Evolutionary conservation across 139 green algal genomes (phyloP).

Genomic region (Edaphochlamys debaryana): DNA sequence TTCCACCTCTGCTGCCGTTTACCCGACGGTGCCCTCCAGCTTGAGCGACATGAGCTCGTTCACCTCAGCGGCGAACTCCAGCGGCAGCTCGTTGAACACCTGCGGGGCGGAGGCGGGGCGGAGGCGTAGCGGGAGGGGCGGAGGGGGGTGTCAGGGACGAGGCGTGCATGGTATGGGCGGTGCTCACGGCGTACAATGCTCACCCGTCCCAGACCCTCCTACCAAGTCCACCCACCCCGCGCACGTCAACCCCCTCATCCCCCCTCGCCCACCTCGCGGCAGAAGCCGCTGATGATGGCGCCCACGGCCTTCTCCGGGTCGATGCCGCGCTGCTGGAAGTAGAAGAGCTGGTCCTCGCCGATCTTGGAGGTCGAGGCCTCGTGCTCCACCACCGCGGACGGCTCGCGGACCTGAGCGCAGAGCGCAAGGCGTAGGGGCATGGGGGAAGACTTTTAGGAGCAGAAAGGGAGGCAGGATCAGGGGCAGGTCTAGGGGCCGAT

Average conservation of each 20-base stretch:
- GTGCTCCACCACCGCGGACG: conserved; percentile 94
- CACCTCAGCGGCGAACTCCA: conserved; percentile 99
- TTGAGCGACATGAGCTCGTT: conserved; percentile 99
- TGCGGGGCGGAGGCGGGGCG: no score
- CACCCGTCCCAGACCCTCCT: no score
- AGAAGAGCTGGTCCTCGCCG: conserved; percentile 99
- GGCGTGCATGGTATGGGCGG: not conserved
- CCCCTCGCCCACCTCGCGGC: conserved; percentile 80
- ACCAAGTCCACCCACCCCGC: no score
- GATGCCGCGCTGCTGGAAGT: conserved; percentile 98
- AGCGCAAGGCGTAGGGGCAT: no score
- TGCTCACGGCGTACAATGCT: no score
- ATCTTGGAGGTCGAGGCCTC: conserved; percentile 98
- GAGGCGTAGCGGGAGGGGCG: no score
- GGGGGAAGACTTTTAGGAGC: not conserved
- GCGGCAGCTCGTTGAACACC: conserved; percentile 98
- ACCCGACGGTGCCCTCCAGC: conserved; percentile 97
- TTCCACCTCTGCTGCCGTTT: no score
- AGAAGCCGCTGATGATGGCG: conserved; percentile 99
- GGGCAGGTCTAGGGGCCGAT: no score
- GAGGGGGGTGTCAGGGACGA: no score
- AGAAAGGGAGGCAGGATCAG: not conserved
- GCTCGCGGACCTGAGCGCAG: conserved; percentile 90
- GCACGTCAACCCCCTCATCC: no score
- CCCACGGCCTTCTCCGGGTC: conserved; percentile 93